These are phyloP conservation scores for Debaryomyces fabryi DNA, from an alignment of 1,139 yeast species.

Conservation along the genomic window DNA sequence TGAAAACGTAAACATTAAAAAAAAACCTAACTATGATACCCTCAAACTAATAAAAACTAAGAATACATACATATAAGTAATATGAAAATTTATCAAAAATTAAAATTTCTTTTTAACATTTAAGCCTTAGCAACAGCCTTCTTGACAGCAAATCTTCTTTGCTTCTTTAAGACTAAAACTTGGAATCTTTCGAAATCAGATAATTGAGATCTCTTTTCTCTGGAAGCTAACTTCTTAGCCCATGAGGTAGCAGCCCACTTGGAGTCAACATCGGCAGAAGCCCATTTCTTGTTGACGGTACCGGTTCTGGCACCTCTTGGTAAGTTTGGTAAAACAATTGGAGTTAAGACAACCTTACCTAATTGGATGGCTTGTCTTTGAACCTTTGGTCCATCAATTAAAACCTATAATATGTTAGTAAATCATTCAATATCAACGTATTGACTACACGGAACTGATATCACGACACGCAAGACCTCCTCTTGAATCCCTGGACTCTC, in stretches of 20 bases:
- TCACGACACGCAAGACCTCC: background rate
- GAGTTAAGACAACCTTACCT: slow-evolving; percentile 90
- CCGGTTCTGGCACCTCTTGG: slow-evolving; percentile 95
- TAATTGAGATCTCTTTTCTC: slow-evolving; percentile 88
- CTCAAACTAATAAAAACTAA: slow-evolving; percentile 32
- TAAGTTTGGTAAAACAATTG: slow-evolving; percentile 78
- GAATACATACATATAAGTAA: slow-evolving; percentile 32
- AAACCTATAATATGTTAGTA: slow-evolving; percentile 57
- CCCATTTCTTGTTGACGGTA: slow-evolving; percentile 90
- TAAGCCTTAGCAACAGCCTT: slow-evolving; percentile 84
- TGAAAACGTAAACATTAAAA: slow-evolving; percentile 34
- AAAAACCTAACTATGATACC: slow-evolving; percentile 35
- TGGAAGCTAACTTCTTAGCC: slow-evolving; percentile 98
- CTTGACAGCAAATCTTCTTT: slow-evolving; percentile 92
- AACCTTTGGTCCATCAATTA: slow-evolving; percentile 95
- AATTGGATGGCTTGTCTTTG: slow-evolving; percentile 91
- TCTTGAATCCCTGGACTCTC: background rate
- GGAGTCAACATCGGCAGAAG: slow-evolving; percentile 82
- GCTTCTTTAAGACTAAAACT: slow-evolving; percentile 95
- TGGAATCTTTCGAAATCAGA: slow-evolving; percentile 99
- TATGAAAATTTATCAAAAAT: slow-evolving; percentile 22
- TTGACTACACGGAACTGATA: background rate
- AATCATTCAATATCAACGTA: background rate
- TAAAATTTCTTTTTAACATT: slow-evolving; percentile 28
- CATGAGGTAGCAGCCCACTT: slow-evolving; percentile 94